A percentile compares a stretch with the other conserved stretches of the same genome.
Conservation (phyloP, 768 basidiomycete species). For the Suillus subaureus region DNA sequence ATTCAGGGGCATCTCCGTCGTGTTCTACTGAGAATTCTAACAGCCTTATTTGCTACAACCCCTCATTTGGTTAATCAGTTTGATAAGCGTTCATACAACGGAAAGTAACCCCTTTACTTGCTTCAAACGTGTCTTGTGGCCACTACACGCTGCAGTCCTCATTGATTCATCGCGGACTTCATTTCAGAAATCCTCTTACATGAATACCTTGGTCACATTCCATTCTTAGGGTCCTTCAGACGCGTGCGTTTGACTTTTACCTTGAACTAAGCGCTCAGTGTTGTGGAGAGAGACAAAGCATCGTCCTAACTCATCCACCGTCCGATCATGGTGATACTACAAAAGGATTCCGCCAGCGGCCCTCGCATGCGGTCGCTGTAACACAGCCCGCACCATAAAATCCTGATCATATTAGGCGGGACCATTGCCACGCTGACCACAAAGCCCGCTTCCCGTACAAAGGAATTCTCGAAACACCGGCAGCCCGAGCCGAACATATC, state of each 20-base stretch:
- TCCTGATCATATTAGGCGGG: conserved; percentile 1
- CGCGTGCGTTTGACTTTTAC: conserved; percentile 4
- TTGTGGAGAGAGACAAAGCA: not conserved
- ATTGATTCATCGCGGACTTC: conserved; percentile 1
- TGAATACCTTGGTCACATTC: not conserved
- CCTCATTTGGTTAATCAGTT: not conserved
- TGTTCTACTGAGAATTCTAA: not conserved
- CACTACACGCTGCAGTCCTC: not conserved
- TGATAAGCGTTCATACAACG: not conserved
- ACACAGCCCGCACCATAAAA: not conserved
- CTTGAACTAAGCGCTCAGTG: not conserved
- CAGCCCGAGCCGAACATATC: not conserved
- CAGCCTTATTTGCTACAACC: too few relatives aligned
- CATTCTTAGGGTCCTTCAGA: not conserved
- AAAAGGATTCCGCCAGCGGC: not conserved
- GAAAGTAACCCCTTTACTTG: conserved; percentile 5
- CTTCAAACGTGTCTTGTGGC: not conserved
- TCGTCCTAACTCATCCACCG: not conserved
- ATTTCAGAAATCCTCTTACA: not conserved
- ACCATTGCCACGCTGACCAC: not conserved
- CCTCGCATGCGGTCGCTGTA: not conserved
- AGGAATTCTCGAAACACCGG: conserved; percentile 2
- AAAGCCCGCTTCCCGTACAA: not conserved
- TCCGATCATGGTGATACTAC: not conserved
- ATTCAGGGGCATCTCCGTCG: conserved; percentile 1